phyloP scores from a whole-genome alignment of 2,329 filamentous ascomycete species.

The Sporothrix luriei region DNA sequence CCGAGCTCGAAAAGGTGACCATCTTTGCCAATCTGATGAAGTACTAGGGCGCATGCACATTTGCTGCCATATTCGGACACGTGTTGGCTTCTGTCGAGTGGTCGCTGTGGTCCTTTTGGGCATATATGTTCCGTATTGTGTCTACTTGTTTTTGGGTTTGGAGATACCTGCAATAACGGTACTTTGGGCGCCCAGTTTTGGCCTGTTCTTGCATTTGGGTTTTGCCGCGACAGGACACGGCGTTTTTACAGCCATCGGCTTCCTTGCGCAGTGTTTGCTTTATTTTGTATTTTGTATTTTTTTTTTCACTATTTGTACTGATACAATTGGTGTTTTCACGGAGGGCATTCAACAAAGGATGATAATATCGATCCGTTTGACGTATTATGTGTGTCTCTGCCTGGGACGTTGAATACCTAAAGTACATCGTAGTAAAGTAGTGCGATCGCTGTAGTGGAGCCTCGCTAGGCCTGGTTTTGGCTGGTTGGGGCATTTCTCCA shows the following conservation, averaged over 20 bases:
- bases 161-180: not conserved
- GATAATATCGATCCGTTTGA: not conserved
- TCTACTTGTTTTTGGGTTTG: not conserved
- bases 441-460: not conserved
- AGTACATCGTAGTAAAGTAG: not conserved
- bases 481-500: not conserved
- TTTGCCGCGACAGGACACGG: not conserved
- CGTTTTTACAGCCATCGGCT: not conserved
- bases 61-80: not conserved
- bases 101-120: too few species aligned
- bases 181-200: not conserved
- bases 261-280: not conserved
- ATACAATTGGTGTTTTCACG: not conserved
- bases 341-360: slow-evolving; percentile 12
- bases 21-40: slow-evolving; percentile 72
- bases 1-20: slow-evolving; percentile 77
- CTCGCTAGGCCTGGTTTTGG: not conserved
- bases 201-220: not conserved
- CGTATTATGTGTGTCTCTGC: not conserved
- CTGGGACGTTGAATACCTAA: not conserved
- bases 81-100: not conserved
- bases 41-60: slow-evolving; percentile 42
- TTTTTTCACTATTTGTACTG: not conserved
- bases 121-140: not conserved
- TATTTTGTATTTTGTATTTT: not conserved